Evolutionary conservation across 306 rosid genomes (phyloP).

Genomic region (Cotoneaster glaucophyllus): DNA sequence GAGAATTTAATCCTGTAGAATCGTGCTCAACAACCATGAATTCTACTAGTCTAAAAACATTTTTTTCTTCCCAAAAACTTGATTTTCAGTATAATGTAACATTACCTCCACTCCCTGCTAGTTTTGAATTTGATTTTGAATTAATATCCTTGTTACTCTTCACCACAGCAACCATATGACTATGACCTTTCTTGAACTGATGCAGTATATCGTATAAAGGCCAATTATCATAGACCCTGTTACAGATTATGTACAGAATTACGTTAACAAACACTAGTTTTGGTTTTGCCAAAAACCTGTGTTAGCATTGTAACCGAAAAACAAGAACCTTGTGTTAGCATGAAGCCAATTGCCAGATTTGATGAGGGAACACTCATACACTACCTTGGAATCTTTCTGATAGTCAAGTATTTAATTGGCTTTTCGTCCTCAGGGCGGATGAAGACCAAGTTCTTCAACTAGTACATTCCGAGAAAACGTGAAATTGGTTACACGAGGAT

Average conservation of each 20-base stretch:
- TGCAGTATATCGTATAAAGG: constrained; percentile 75
- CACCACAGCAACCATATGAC: constrained; percentile 81
- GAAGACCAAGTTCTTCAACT: constrained; percentile 64
- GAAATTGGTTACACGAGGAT: neutral
- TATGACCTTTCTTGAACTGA: constrained; percentile 61
- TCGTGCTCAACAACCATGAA: neutral
- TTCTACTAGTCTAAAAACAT: neutral
- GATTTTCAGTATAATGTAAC: neutral
- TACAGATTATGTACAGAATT: neutral
- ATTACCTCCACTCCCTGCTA: constrained; percentile 26
- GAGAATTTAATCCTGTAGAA: constrained; percentile 23
- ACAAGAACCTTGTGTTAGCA: neutral
- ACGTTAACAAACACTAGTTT: neutral
- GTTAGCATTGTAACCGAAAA: no score
- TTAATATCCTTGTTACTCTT: constrained; percentile 26
- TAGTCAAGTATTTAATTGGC: constrained; percentile 53
- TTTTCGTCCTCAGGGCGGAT: constrained; percentile 70
- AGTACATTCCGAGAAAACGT: neutral
- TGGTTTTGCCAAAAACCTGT: neutral
- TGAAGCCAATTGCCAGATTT: neutral
- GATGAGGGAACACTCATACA: no score
- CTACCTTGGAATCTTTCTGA: constrained; percentile 72
- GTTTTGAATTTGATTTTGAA: constrained; percentile 9
- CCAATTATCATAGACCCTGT: constrained; percentile 64
- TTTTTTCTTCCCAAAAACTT: neutral